phyloP scores from a whole-genome alignment of 2,329 filamentous ascomycete genomes.

The Aspergillus candidus region DNA sequence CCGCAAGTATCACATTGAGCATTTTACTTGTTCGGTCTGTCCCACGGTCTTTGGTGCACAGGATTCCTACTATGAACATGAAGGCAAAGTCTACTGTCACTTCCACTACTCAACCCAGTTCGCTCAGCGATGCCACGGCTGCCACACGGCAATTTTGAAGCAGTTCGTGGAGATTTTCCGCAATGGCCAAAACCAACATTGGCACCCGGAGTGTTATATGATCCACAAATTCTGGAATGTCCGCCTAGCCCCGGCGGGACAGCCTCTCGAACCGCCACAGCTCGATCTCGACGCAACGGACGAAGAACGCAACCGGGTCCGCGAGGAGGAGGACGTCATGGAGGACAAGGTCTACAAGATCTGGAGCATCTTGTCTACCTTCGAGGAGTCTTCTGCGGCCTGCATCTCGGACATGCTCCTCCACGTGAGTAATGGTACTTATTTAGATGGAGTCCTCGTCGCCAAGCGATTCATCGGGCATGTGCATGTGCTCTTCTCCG shows the following conservation, averaged over 20 bases:
- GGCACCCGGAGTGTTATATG: conserved; percentile 99
- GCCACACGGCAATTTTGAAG: conserved; percentile 93
- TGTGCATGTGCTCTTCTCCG: conserved; percentile 85
- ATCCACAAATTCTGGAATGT: conserved; percentile 99
- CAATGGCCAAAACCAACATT: conserved; percentile 96
- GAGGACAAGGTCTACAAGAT: conserved; percentile 97
- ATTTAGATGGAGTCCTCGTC: conserved; percentile 88
- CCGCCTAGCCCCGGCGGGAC: conserved; percentile 61
- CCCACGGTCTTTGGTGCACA: conserved; percentile 96
- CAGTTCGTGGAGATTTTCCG: conserved; percentile 99
- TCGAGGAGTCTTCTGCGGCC: conserved; percentile 94
- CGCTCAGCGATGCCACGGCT: conserved; percentile 92
- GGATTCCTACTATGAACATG: conserved; percentile 98
- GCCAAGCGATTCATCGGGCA: conserved; percentile 96
- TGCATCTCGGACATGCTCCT: conserved; percentile 99
- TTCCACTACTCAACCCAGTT: conserved; percentile 98
- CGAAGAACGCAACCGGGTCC: conserved; percentile 67
- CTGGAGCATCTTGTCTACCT: conserved; percentile 94
- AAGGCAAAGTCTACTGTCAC: conserved; percentile 93
- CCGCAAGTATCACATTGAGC: conserved; percentile 97
- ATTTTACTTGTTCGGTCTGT: conserved; percentile 96
- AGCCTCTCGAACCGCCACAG: conserved; percentile 42
- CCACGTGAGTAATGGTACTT: conserved; percentile 95
- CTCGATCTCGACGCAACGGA: conserved; percentile 54
- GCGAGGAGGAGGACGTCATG: conserved; percentile 84